Evolutionary conservation across 257 asterid genomes (phyloP).

Genomic region (Oldenlandia corymbosa): DNA sequence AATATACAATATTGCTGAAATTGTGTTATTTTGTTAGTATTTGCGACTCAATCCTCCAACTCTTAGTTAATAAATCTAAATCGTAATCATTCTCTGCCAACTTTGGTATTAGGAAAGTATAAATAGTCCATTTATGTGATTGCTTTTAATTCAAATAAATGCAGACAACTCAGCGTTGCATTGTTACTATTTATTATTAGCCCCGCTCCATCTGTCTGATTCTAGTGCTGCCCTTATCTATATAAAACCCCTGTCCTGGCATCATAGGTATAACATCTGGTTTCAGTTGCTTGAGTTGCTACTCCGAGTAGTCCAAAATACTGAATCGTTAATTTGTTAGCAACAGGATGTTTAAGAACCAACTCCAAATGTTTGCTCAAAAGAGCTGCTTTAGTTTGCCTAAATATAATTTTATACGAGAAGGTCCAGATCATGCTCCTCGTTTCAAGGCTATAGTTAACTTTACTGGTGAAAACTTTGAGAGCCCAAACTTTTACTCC

Average conservation of each 20-base stretch:
- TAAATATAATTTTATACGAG: conserved; percentile 31
- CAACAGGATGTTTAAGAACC: conserved; percentile 37
- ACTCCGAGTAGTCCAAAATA: too few relatives aligned
- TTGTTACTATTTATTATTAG: too few relatives aligned
- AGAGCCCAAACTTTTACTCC: conserved; percentile 33
- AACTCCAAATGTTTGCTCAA: conserved; percentile 41
- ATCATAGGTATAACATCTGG: background rate
- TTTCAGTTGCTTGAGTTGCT: background rate
- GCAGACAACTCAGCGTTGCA: background rate
- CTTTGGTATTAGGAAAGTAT: background rate
- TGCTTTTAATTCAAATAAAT: background rate
- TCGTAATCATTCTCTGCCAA: background rate
- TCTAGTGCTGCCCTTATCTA: background rate
- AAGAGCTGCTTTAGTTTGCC: conserved; percentile 46
- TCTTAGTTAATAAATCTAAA: background rate
- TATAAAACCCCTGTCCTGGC: too few relatives aligned
- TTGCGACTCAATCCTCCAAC: background rate
- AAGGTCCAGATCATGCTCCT: conserved; percentile 52
- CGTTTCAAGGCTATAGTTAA: conserved; percentile 41
- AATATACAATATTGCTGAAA: background rate
- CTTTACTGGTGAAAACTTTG: conserved; percentile 38
- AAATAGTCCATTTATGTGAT: background rate
- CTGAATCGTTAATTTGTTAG: too few relatives aligned
- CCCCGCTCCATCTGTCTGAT: background rate
- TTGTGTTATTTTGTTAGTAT: background rate